Evolutionary conservation across 2,329 filamentous ascomycete genomes (phyloP).

Genomic region (Sporothrix phasma): DNA sequence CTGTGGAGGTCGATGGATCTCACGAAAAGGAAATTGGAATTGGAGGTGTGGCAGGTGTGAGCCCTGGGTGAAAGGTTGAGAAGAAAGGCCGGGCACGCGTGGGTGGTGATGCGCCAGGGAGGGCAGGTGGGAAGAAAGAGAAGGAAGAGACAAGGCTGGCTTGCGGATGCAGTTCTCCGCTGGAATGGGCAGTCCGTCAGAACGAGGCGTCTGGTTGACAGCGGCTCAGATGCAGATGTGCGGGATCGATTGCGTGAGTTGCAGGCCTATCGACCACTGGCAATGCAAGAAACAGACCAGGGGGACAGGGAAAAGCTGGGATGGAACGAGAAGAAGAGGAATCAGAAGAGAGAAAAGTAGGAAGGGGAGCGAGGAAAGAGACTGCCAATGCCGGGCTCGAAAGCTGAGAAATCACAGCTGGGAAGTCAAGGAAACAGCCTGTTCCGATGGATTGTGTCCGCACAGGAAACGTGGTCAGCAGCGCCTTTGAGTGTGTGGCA

Average conservation of each 20-base stretch:
- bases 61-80: not conserved
- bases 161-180: slow-evolving; percentile 2
- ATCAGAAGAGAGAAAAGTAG: not conserved
- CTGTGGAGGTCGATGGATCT: not conserved
- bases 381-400: not conserved
- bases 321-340: not conserved
- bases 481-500: not conserved
- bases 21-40: not conserved
- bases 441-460: slow-evolving; percentile 5
- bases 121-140: not conserved
- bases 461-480: slow-evolving; percentile 4
- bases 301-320: not conserved
- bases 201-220: slow-evolving; percentile 1
- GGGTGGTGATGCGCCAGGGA: not conserved
- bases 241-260: slow-evolving; percentile 5
- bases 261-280: not conserved
- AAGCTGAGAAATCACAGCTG: not conserved
- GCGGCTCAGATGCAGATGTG: not conserved
- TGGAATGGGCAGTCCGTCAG: not conserved
- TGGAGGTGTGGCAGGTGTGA: not conserved
- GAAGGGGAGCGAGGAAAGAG: not conserved
- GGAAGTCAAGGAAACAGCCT: not conserved
- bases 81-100: not conserved
- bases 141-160: not conserved
- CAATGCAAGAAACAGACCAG: not conserved